Conservation (phyloP, 495 filamentous ascomycete species). For the Penicillium atrosanguineum region DNA sequence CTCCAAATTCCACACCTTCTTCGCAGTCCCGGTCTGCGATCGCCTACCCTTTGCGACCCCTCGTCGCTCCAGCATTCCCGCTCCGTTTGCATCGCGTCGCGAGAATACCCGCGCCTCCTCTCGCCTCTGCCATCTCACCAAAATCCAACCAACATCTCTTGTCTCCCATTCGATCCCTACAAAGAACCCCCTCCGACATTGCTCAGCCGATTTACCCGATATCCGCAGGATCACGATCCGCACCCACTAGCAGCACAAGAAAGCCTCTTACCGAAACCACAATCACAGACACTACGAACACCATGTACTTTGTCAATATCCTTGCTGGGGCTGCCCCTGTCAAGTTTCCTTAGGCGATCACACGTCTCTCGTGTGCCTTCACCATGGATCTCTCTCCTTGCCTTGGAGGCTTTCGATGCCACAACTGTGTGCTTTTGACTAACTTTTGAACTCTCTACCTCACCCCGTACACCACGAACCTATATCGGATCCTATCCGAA, state of each 20-base stretch:
- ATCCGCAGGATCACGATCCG: not conserved
- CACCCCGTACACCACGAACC: slow-evolving; percentile 4
- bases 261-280: not conserved
- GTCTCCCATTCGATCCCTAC: not conserved
- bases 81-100: slow-evolving; percentile 26
- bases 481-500: not conserved
- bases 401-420: slow-evolving; percentile 39
- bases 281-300: slow-evolving; percentile 2
- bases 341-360: slow-evolving; percentile 31
- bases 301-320: slow-evolving; percentile 28
- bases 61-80: slow-evolving; percentile 11
- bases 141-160: not conserved
- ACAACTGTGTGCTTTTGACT: slow-evolving; percentile 6
- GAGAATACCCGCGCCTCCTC: slow-evolving; percentile 8
- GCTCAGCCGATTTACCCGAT: not conserved
- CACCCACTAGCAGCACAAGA: not conserved
- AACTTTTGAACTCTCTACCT: slow-evolving; percentile 7
- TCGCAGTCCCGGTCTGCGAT: not conserved
- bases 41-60: not conserved
- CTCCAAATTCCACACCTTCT: not conserved
- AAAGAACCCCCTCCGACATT: not conserved
- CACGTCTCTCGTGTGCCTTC: slow-evolving; percentile 27
- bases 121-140: not conserved
- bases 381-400: slow-evolving; percentile 34
- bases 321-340: slow-evolving; percentile 23